Base-by-base conservation (phyloP, 441 rosid genomes). In the Capsella rubella region DNA sequence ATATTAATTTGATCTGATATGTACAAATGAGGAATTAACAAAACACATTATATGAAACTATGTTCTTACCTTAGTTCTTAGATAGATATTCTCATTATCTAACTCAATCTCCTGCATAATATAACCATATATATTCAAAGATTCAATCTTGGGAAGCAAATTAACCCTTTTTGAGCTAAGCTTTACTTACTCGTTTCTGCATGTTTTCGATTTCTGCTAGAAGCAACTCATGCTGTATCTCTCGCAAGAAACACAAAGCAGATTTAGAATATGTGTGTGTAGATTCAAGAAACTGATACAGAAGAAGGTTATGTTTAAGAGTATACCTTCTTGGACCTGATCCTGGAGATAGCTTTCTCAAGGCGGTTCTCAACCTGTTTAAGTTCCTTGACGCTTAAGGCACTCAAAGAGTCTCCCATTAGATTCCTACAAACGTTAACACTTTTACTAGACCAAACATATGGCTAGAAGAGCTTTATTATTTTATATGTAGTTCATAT, bases 361-460 rank as follows among this genome's bases (percentile, higher is more conserved):
- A 95, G 98, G 80, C 95, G 90, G 51, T 88, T 93, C 83, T 95
- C 99, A 62, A 95, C 85, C 68, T 93, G 97, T 85, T 89, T 95
- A 49, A 95, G 87, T 86, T 95, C 99, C 83, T 93, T 95, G 68
- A 93, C 91, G 57, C 87, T 84, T 53, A 93, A 82, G 69, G 90
- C 61, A 71, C 96, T 89, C 81, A 95, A 74, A 40, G 97, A 84
- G 60, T 91, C 99, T 29, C 99, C 97, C 98, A 91, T 86, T 64
- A 95, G 74, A 81, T 93, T 88, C 98, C 99, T 91, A 60, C 29
- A 77, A 77, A 78, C 7, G 25, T 43, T 27, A 32, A 53, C 15
- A 0, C 9, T 4, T 29, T 15, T 4, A 56, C 25, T 1, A 15
- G 4, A 56, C 18, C 4, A 35, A 3, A 14, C 21, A 32, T 58